Conservation (phyloP, 306 rosid genomes). For the Oxytropis ochrocephala region DNA sequence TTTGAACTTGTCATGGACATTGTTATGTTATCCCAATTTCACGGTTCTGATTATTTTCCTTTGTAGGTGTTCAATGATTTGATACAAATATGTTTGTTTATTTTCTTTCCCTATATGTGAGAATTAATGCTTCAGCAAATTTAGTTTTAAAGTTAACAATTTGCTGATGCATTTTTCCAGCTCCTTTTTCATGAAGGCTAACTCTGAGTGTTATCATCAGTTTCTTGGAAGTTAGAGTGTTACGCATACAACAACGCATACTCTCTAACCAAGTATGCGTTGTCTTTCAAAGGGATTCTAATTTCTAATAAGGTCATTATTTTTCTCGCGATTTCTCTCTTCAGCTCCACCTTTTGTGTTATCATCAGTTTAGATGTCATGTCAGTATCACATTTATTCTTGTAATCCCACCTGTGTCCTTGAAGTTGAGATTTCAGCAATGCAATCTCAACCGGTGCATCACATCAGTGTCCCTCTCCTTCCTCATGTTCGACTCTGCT, state of each 20-base stretch:
- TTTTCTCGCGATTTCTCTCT: conserved; percentile 16
- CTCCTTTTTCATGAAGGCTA: conserved; percentile 56
- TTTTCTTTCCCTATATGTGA: too few relatives aligned
- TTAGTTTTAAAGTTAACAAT: too few relatives aligned
- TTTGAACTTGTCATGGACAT: too few relatives aligned
- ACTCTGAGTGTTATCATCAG: conserved; percentile 23
- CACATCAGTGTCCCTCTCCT: too few relatives aligned
- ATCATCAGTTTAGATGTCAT: background rate
- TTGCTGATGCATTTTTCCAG: conserved; percentile 48
- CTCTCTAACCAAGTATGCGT: conserved; percentile 22
- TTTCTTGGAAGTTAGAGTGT: too few relatives aligned
- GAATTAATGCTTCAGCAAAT: too few relatives aligned
- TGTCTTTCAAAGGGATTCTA: conserved; percentile 21
- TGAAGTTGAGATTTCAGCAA: conserved; percentile 53
- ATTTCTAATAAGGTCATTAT: conserved; percentile 6
- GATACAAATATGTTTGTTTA: too few relatives aligned
- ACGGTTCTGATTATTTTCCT: too few relatives aligned
- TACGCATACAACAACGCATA: too few relatives aligned
- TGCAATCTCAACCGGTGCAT: conserved; percentile 58
- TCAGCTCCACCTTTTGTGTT: conserved; percentile 12
- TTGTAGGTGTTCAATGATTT: too few relatives aligned
- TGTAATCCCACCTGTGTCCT: conserved; percentile 9
- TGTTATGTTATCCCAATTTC: too few relatives aligned
- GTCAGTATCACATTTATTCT: conserved; percentile 13
- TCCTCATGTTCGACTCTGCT: conserved; percentile 9